Evolutionary conservation across 2,329 filamentous ascomycete genomes (phyloP).

Genomic region (Xylogone sp.): DNA sequence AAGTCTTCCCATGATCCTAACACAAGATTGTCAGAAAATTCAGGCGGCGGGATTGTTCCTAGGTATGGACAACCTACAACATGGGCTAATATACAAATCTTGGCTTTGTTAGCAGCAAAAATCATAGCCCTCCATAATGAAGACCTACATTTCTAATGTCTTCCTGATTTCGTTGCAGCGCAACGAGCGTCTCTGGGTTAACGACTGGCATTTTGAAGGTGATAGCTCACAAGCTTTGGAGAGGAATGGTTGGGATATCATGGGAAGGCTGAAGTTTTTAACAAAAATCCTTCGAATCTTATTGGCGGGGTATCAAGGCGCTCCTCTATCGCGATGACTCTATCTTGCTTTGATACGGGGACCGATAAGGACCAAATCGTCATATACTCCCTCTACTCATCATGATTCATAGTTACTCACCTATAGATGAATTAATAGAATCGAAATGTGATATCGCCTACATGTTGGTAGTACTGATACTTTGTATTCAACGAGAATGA

Average conservation of each 20-base stretch:
- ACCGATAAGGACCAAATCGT: not conserved
- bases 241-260: not conserved
- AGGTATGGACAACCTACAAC: conserved; percentile 54
- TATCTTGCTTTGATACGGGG: not conserved
- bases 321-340: not conserved
- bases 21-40: conserved; percentile 2
- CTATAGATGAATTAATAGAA: too few relatives aligned
- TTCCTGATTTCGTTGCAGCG: conserved; percentile 81
- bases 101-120: conserved; percentile 13
- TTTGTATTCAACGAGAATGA: too few relatives aligned
- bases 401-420: too few relatives aligned
- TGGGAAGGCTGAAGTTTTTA: not conserved
- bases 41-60: not conserved
- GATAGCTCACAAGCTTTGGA: conserved; percentile 4
- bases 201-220: conserved; percentile 75
- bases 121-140: conserved; percentile 17
- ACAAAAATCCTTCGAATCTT: conserved; percentile 93
- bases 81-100: conserved; percentile 95
- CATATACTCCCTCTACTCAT: too few relatives aligned
- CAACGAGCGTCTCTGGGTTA: conserved; percentile 82
- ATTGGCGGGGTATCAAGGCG: conserved; percentile 68
- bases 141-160: conserved; percentile 84
- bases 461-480: too few relatives aligned
- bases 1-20: conserved; percentile 97
- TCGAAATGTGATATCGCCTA: too few relatives aligned